Base-by-base conservation (phyloP, 176 grass and related monocot genomes). In the Oryza coarctata region DNA sequence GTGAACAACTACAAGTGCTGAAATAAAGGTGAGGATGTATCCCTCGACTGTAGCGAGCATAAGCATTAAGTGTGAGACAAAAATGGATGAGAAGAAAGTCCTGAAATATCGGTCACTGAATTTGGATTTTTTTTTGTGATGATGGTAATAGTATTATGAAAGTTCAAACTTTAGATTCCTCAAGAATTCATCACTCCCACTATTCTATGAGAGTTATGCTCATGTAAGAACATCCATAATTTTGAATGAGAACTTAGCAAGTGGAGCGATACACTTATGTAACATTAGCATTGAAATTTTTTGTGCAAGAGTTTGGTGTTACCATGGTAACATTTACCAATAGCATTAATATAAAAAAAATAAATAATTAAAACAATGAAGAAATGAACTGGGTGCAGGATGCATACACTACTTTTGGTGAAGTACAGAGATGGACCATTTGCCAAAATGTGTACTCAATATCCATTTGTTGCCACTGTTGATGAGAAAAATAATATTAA, bases 401-500 rank as follows among this genome's bases (percentile, higher is more conserved):
- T 85, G 83, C 96, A 33, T 95, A 99, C 96, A 99, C 96, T 89
- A 99, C 80, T 99, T 99, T 95, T 20, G 90, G 96, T 75, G 96
- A 95, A 83, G 93, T 99, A 92, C 93, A 99, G 52, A 99, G 96
- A 91, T 99, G 84, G 80, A 99, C 93, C 96, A 99, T 99, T 95
- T 99, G 96, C 96, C 96, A 99, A 88, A 99, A 95, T 60, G 96
- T 95, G 83, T 99, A 99, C 87, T 99, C 93, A 22, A 95, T 90
- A 78, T 99, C 96, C 96, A 99, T 99, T 98, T 99, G 96, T 90
- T 95, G 96, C 96, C 96, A 99, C 96, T 99, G 86, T 68, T 65
- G 84, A 84, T 76, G 64, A 81, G 60, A 74, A 87, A 28, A 84
- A 84, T 8, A 88, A 81, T 34, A 74, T 65, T 65, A 63, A 33